Evolutionary conservation across 2,329 filamentous ascomycete species (phyloP).

Genomic region (Monosporascus ibericus): DNA sequence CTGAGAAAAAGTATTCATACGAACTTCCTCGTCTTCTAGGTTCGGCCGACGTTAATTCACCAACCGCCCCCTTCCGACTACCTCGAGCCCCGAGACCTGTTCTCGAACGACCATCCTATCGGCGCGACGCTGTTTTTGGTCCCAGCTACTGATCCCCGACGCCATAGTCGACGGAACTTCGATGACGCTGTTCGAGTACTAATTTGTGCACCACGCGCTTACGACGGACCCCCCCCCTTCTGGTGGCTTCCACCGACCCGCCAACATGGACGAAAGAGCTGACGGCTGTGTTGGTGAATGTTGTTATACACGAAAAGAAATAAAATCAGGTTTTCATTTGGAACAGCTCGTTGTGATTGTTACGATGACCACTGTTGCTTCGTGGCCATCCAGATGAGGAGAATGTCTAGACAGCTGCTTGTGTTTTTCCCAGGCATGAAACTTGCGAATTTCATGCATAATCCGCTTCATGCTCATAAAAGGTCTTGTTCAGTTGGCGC

Average conservation of each 20-base stretch:
- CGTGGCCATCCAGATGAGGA: conserved; percentile 18
- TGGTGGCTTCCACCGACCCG: conserved; percentile 11
- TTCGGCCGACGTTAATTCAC: conserved; percentile 83
- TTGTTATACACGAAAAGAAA: conserved; percentile 29
- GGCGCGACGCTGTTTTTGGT: conserved; percentile 8
- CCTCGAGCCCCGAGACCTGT: conserved; percentile 16
- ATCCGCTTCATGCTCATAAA: conserved; percentile 11
- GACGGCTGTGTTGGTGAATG: conserved; percentile 21
- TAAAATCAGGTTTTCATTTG: conserved; percentile 31
- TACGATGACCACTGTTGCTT: conserved; percentile 10
- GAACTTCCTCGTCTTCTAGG: conserved; percentile 74
- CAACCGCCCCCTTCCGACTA: conserved; percentile 15
- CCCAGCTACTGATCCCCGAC: not conserved
- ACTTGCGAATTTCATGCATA: conserved; percentile 21
- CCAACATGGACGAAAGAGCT: conserved; percentile 17
- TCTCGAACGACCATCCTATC: conserved; percentile 13
- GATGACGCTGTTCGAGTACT: conserved; percentile 19
- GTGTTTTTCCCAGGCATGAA: conserved; percentile 22
- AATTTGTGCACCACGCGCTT: conserved; percentile 15
- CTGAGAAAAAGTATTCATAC: conserved; percentile 64
- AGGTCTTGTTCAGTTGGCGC: conserved; percentile 3
- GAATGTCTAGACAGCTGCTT: conserved; percentile 28
- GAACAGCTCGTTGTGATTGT: conserved; percentile 21
- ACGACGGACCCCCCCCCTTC: conserved; percentile 11
- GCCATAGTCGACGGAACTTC: conserved; percentile 5